Conservation (phyloP, 139 green algal genomes). For the Spirogloea muscicola region DNA sequence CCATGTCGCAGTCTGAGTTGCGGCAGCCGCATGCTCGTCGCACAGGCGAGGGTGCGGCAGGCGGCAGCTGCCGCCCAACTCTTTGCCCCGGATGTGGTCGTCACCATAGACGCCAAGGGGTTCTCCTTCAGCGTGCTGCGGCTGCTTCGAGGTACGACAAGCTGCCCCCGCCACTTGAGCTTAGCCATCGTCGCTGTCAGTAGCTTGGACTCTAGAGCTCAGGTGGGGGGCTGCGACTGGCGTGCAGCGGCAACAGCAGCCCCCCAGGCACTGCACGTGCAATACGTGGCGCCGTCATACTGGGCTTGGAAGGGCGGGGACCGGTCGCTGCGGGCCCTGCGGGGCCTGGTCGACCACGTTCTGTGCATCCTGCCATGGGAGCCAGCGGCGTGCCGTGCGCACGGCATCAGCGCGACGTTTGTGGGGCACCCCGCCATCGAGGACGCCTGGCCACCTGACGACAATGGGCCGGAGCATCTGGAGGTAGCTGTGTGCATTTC, state of each 20-base stretch:
- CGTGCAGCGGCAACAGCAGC: too few relatives aligned
- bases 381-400: not conserved
- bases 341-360: slow-evolving; percentile 20
- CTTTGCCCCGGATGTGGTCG: slow-evolving; percentile 29
- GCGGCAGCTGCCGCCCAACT: not conserved
- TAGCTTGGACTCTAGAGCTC: too few relatives aligned
- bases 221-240: too few relatives aligned
- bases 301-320: slow-evolving; percentile 21
- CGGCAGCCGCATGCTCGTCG: not conserved
- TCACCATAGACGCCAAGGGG: slow-evolving; percentile 42
- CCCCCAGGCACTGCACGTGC: too few relatives aligned
- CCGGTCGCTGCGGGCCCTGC: not conserved
- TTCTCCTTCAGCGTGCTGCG: slow-evolving; percentile 29
- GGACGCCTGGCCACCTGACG: slow-evolving; percentile 33
- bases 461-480: too few relatives aligned
- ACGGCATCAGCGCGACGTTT: slow-evolving; percentile 24
- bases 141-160: slow-evolving; percentile 10
- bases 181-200: too few relatives aligned
- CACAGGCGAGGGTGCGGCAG: not conserved
- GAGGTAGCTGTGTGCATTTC: not conserved
- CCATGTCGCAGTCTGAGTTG: too few relatives aligned
- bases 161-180: too few relatives aligned
- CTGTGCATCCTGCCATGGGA: slow-evolving; percentile 40
- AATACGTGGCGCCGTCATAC: slow-evolving; percentile 29
- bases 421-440: slow-evolving; percentile 35